These are phyloP conservation scores for Canariomyces notabilis DNA, from an alignment of 2,329 filamentous ascomycete species.

Conservation along the genomic window DNA sequence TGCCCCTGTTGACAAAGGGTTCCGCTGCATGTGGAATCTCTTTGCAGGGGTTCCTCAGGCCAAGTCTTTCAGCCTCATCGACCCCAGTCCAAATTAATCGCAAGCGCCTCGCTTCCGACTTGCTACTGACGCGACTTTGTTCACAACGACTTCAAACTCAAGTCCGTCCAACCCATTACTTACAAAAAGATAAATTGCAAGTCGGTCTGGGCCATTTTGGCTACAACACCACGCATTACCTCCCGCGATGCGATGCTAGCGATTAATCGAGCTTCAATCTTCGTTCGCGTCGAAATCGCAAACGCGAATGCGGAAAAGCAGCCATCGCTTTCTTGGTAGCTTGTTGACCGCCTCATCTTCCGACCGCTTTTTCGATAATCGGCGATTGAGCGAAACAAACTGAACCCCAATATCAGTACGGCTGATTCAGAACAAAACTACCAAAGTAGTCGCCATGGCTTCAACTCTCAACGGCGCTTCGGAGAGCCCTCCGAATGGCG, in stretches of 20 bases:
- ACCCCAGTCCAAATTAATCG: neutral
- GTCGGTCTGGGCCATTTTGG: neutral
- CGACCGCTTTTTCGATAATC: too few relatives aligned
- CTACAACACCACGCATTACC: neutral
- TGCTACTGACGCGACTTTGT: conserved; percentile 2
- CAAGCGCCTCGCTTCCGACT: neutral
- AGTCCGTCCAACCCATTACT: too few relatives aligned
- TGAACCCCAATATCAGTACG: neutral
- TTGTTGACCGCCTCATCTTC: neutral
- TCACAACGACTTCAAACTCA: too few relatives aligned
- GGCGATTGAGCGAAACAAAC: neutral
- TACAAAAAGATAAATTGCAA: too few relatives aligned
- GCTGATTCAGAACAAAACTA: neutral
- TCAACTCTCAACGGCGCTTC: conserved; percentile 10
- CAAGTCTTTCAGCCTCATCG: conserved; percentile 19
- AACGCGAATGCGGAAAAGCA: neutral
- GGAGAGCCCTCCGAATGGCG: conserved; percentile 27
- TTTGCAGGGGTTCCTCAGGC: conserved; percentile 1
- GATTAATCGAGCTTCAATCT: neutral
- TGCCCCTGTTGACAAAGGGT: neutral
- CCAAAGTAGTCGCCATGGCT: conserved; percentile 10
- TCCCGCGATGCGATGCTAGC: conserved; percentile 9
- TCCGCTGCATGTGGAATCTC: neutral
- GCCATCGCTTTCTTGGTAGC: neutral
- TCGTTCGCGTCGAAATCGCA: neutral